Percentiles rank a stretch among this genome's conserved stretches.
Evolutionary conservation across 106 monocot genomes (phyloP).

Genomic region (Dendrobium nobile): DNA sequence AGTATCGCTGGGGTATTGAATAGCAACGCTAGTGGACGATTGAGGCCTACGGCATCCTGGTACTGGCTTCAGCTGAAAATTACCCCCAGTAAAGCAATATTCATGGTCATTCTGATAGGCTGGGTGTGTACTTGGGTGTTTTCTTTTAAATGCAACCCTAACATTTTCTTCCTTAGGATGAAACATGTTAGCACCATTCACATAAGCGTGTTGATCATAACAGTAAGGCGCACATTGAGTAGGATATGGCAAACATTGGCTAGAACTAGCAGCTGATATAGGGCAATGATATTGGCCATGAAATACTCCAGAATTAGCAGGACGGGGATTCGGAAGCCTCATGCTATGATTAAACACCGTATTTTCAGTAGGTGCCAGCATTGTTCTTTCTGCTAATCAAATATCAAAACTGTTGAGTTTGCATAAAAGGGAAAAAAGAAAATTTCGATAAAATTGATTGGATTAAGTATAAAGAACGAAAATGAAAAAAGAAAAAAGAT

Average conservation of each 20-base stretch:
- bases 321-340: slow-evolving; percentile 2
- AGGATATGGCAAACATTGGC: not conserved
- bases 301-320: slow-evolving; percentile 9
- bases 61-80: not conserved
- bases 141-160: slow-evolving; percentile 2
- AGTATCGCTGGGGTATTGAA: not conserved
- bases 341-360: not conserved
- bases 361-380: not conserved
- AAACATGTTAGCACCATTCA: not conserved
- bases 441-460: not conserved
- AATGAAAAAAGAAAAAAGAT: not conserved
- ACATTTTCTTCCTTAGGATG: not conserved
- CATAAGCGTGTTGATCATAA: not conserved
- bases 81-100: not conserved
- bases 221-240: not conserved
- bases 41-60: not conserved
- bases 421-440: not conserved
- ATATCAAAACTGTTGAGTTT: not conserved
- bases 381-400: slow-evolving; percentile 3
- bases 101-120: not conserved
- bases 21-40: not conserved
- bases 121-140: not conserved
- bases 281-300: not conserved
- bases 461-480: not conserved
- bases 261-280: not conserved